phyloP scores from a whole-genome alignment of 345 rosid species.

The Linum usitatissimum region DNA sequence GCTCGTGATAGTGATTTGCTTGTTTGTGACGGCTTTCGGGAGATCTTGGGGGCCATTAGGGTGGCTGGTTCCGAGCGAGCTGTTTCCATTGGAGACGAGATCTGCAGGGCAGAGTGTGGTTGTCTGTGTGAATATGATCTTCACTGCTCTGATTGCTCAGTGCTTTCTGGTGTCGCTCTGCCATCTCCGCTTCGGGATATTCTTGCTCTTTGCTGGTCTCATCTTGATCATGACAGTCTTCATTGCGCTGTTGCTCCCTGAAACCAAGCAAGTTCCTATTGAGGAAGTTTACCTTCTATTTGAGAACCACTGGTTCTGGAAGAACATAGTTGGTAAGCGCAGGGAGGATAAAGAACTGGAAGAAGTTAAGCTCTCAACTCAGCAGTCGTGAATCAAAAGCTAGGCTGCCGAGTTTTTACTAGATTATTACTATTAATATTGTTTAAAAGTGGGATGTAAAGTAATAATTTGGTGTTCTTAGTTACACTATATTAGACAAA shows the following conservation, averaged over 20 bases:
- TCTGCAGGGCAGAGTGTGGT: slow-evolving; percentile 29
- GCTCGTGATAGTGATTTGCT: slow-evolving; percentile 15
- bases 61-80: slow-evolving; percentile 29
- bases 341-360: background rate
- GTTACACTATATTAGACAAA: too few species aligned
- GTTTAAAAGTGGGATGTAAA: background rate
- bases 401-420: background rate
- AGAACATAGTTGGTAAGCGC: background rate
- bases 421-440: too few species aligned
- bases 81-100: slow-evolving; percentile 30
- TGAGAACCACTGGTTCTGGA: slow-evolving; percentile 21
- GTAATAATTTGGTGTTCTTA: background rate
- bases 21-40: slow-evolving; percentile 16
- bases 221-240: slow-evolving; percentile 22
- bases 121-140: slow-evolving; percentile 19
- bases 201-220: slow-evolving; percentile 22
- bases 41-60: slow-evolving; percentile 32
- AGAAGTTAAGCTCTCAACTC: background rate
- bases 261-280: slow-evolving; percentile 30
- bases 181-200: slow-evolving; percentile 18
- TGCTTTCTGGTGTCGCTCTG: slow-evolving; percentile 19
- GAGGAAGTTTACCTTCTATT: slow-evolving; percentile 25
- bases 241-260: slow-evolving; percentile 25
- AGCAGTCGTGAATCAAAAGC: background rate
- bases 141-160: slow-evolving; percentile 21